Conservation (phyloP, 345 rosid genomes). For the Rhodamnia rubescens region DNA sequence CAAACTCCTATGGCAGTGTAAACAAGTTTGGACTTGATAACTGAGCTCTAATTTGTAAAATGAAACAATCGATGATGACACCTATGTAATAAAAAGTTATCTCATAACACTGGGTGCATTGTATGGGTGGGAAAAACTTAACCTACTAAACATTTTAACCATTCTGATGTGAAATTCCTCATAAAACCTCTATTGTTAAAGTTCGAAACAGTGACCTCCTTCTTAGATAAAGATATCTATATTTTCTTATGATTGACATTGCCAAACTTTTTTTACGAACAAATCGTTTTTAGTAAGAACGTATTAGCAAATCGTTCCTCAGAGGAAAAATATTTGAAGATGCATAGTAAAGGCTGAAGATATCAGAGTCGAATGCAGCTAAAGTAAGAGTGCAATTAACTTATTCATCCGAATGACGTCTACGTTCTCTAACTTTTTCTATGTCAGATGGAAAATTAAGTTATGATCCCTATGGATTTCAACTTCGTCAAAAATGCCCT, state of each 20-base stretch:
- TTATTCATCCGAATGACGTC: background rate
- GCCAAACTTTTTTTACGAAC: background rate
- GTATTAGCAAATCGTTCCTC: too few relatives aligned
- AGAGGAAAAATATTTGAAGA: background rate
- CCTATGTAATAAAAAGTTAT: background rate
- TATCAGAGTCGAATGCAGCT: background rate
- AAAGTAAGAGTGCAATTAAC: background rate
- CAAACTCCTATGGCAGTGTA: background rate
- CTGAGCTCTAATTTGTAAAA: background rate
- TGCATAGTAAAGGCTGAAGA: background rate
- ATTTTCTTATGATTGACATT: background rate
- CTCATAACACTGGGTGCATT: background rate
- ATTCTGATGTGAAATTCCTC: background rate
- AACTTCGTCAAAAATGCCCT: background rate
- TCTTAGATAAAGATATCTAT: background rate
- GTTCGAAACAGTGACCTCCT: background rate
- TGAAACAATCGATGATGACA: background rate
- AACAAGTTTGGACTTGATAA: background rate
- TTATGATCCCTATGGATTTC: background rate
- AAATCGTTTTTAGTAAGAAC: background rate
- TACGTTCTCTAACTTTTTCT: background rate
- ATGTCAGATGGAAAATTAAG: background rate
- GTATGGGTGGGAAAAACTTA: background rate
- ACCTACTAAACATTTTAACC: background rate
- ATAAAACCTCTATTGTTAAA: background rate